phyloP scores from a whole-genome alignment of 352 stramenopile genomes.

The Globisporangium paddicum region DNA sequence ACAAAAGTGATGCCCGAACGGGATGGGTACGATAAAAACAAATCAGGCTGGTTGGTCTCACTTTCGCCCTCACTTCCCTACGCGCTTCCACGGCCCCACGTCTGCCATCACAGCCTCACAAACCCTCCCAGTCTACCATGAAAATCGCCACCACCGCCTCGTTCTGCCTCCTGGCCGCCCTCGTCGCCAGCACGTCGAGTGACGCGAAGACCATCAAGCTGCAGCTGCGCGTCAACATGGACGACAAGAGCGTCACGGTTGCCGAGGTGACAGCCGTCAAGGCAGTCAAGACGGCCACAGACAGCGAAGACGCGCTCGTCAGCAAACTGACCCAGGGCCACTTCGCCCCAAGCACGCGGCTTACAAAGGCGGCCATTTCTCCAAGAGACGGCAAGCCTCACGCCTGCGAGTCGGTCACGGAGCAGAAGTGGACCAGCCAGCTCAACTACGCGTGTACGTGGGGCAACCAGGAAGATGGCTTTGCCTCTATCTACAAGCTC shows the following conservation, averaged over 20 bases:
- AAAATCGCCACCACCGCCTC: background rate
- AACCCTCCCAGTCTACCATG: background rate
- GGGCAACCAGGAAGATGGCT: background rate
- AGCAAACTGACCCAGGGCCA: background rate
- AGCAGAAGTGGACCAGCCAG: background rate
- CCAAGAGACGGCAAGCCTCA: background rate
- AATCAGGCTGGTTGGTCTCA: no score
- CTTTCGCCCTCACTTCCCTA: no score
- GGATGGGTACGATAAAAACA: no score
- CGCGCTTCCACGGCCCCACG: no score
- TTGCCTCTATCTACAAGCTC: background rate
- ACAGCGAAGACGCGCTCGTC: background rate
- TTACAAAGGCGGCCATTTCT: background rate
- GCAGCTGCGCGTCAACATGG: background rate
- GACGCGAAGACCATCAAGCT: background rate
- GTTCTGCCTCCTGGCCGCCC: background rate
- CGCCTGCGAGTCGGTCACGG: background rate
- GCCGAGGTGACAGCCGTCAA: background rate
- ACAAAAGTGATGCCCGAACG: no score
- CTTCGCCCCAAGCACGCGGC: background rate
- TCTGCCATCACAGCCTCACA: no score
- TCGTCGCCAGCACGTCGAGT: background rate
- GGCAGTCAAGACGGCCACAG: background rate
- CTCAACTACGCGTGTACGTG: background rate
- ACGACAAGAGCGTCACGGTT: background rate